Conservation (phyloP, 495 filamentous ascomycete genomes). For the Talaromyces proteolyticus region DNA sequence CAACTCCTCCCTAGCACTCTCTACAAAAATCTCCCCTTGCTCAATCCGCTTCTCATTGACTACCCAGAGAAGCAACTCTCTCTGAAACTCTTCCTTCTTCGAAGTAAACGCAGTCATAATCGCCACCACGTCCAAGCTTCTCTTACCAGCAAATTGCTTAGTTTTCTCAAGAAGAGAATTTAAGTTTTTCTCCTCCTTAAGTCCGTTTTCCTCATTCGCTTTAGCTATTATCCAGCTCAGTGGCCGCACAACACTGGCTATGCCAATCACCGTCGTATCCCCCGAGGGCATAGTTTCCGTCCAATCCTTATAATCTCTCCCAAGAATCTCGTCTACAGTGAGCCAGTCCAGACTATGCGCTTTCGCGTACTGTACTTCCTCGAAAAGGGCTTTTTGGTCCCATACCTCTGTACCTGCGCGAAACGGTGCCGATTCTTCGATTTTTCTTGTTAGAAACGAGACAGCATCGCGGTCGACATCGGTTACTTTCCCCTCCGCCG, state of each 20-base stretch:
- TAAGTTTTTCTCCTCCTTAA: conserved; percentile 12
- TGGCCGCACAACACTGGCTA: conserved; percentile 65
- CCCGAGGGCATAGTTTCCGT: conserved; percentile 34
- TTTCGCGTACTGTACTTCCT: conserved; percentile 61
- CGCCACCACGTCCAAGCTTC: conserved; percentile 56
- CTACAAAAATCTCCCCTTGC: conserved; percentile 49
- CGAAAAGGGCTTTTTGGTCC: conserved; percentile 55
- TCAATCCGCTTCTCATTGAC: conserved; percentile 29
- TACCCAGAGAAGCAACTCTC: conserved; percentile 73
- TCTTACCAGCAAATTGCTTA: conserved; percentile 47
- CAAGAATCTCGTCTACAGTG: conserved; percentile 65
- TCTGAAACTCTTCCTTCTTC: conserved; percentile 41
- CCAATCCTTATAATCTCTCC: conserved; percentile 95
- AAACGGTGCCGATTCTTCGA: conserved; percentile 23
- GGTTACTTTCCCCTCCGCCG: conserved; percentile 66
- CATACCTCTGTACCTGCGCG: conserved; percentile 30
- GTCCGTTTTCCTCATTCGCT: conserved; percentile 27
- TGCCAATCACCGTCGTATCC: conserved; percentile 54
- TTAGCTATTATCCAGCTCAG: conserved; percentile 59
- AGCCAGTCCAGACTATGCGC: conserved; percentile 60
- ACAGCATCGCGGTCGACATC: conserved; percentile 59
- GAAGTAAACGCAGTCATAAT: conserved; percentile 71
- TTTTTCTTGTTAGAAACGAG: conserved; percentile 53
- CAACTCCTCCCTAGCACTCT: conserved; percentile 39
- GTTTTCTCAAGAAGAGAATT: conserved; percentile 43